These are phyloP conservation scores for Aspergillus japonicus DNA, from an alignment of 2,329 filamentous ascomycete genomes.

Conservation along the genomic window DNA sequence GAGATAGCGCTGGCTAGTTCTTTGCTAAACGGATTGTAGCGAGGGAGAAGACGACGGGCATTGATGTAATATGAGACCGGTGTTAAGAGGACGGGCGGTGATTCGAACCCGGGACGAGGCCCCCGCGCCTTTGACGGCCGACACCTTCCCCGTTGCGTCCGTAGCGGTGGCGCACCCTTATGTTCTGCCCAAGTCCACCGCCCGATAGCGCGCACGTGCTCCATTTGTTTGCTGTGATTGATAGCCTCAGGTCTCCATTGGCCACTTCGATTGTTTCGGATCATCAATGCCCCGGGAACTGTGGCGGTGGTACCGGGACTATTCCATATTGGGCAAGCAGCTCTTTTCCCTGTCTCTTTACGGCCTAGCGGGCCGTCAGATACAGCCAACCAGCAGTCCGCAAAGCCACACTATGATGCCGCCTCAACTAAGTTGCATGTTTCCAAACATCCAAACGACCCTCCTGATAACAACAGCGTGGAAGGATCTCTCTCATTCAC, in stretches of 20 bases:
- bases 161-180: not conserved
- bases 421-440: slow-evolving; percentile 2
- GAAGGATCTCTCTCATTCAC: slow-evolving; percentile 7
- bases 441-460: slow-evolving; percentile 13
- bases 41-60: not conserved
- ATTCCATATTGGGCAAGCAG: slow-evolving; percentile 2
- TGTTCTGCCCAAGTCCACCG: slow-evolving; percentile 10
- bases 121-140: slow-evolving; percentile 1
- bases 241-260: not conserved
- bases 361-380: slow-evolving; percentile 10
- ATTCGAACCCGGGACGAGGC: slow-evolving; percentile 2
- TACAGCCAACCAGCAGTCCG: slow-evolving; percentile 14
- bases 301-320: slow-evolving; percentile 10
- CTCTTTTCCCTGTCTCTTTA: slow-evolving; percentile 5
- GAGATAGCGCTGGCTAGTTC: not conserved
- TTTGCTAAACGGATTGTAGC: not conserved
- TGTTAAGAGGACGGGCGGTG: not conserved
- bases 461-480: slow-evolving; percentile 1
- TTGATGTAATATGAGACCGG: slow-evolving; percentile 6
- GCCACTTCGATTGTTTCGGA: not conserved
- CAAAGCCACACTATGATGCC: slow-evolving; percentile 20
- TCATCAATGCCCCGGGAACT: not conserved
- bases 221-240: slow-evolving; percentile 5
- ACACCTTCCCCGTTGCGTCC: not conserved
- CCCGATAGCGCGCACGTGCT: slow-evolving; percentile 12